Percentiles rank a stretch among this genome's conserved stretches.
Conservation (phyloP, 208 protist genomes). For the Acanthamoeba lenticulata region DNA sequence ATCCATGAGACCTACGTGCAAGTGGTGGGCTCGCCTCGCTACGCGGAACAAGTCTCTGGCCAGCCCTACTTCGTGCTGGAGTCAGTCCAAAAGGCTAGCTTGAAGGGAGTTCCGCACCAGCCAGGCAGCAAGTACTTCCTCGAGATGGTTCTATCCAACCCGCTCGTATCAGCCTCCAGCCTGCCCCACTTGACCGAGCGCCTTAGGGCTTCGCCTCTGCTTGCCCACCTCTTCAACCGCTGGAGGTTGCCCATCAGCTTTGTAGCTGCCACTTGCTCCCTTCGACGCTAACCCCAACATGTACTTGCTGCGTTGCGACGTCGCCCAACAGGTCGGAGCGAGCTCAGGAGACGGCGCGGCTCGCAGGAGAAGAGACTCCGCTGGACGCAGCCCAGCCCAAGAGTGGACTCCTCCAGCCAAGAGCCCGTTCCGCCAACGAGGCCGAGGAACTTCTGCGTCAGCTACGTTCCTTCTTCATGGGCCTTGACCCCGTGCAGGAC, state of each 20-base stretch:
- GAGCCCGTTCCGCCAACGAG: neutral
- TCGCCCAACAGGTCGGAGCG: neutral
- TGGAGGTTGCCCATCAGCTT: neutral
- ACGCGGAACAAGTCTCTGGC: neutral
- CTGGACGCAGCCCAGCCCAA: neutral
- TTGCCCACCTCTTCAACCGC: neutral
- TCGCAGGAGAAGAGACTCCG: neutral
- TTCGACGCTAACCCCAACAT: neutral
- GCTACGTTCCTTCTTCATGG: slow-evolving; percentile 20
- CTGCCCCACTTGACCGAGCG: neutral
- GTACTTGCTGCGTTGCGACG: neutral
- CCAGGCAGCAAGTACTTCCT: neutral
- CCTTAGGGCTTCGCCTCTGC: neutral
- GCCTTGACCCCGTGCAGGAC: slow-evolving; percentile 16
- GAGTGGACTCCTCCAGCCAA: neutral
- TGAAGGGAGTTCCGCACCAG: neutral
- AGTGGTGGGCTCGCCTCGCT: neutral
- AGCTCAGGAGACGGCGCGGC: neutral
- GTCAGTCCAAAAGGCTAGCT: neutral
- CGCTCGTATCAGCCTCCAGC: neutral
- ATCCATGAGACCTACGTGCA: neutral
- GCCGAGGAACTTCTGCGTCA: neutral
- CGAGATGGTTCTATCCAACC: neutral
- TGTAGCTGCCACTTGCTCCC: too few relatives aligned
- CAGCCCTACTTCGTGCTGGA: neutral